Evolutionary conservation across 202 grass and related monocot species (phyloP), one percentile per base, ranked within the genome.

Genomic region (Schoenoplectus tabernaemontani): DNA sequence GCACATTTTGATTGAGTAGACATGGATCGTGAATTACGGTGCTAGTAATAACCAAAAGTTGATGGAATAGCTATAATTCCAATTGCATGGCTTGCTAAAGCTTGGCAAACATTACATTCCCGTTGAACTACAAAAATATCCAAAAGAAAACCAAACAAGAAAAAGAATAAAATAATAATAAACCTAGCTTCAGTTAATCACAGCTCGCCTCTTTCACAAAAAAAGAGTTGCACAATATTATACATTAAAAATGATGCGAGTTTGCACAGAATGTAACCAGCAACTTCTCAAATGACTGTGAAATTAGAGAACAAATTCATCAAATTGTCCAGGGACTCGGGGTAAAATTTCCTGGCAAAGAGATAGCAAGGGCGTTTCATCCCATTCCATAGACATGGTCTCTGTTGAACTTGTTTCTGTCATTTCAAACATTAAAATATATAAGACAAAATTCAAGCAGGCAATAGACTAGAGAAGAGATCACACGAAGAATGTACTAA

Each of bases 221-320:
- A n/a, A n/a, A n/a, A n/a, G n/a, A n/a, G n/a, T n/a, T n/a, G n/a
- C 24, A 74, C 47, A 54, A 53, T 54, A 74, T 53, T 26, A 47
- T 54, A 53, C 20, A 34, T 33, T 34, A 33, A 46, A 12, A 73
- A 54, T 75, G 8, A 54, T 34, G 26, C 28, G n/a, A 34, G 1
- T 36, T n/a, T 28, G 70, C 26, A 61, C 50, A 73, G 12, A 48
- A 75, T 75, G 46, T n/a, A 34, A 54, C 54, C 9, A 36, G n/a
- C 26, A 26, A 51, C 48, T 83, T 67, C 70, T 87, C 67, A 96
- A 44, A 93, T 76, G 24, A 93, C 46, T 0, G 93, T 96, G 78
- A 83, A 96, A 80, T 96, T 96, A 0, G 93, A 93, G 42, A 93
- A 93, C 47, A 96, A 85, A 82, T 93, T 93, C 93, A 90, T 91